Conservation (phyloP, 1,284 basidiomycete genomes). For the Exobasidium cylindrosporum region DNA sequence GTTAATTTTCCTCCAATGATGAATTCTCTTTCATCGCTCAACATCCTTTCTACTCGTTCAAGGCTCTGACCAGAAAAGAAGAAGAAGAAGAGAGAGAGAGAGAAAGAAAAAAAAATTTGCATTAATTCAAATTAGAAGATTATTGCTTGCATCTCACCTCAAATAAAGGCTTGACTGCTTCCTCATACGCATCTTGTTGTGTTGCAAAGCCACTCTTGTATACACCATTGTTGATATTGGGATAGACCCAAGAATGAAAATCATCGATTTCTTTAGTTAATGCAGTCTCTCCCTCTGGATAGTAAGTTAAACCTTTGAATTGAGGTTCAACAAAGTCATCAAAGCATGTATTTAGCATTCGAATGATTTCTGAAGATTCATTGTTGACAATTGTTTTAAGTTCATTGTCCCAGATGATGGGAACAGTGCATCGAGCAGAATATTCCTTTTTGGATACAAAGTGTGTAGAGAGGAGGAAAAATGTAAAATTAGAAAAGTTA, state of each 20-base stretch:
- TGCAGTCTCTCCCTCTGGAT: conserved; percentile 64
- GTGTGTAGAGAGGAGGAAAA: too few species aligned
- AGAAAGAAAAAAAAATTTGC: background rate
- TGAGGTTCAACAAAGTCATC: conserved; percentile 46
- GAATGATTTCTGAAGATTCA: conserved; percentile 64
- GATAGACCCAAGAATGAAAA: conserved; percentile 75
- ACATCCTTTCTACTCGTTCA: conserved; percentile 74
- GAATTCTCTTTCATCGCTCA: conserved; percentile 72
- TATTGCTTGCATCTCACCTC: too few species aligned
- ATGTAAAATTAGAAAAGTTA: too few species aligned
- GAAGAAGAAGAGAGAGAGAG: too few species aligned
- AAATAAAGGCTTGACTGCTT: conserved; percentile 67
- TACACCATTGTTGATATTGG: conserved; percentile 59
- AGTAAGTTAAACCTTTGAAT: conserved; percentile 56
- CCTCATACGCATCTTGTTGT: conserved; percentile 75
- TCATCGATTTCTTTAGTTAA: conserved; percentile 73
- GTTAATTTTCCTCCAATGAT: conserved; percentile 77
- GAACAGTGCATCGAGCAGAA: conserved; percentile 57
- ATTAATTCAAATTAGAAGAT: background rate
- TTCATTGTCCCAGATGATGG: conserved; percentile 94
- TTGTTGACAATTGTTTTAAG: conserved; percentile 83
- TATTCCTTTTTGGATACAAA: conserved; percentile 28
- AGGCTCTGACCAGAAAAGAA: conserved; percentile 60
- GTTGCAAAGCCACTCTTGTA: conserved; percentile 89
- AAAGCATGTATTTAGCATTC: conserved; percentile 71